Base-by-base conservation (phyloP, 1,284 basidiomycete genomes). In the Crepidotus sp. region DNA sequence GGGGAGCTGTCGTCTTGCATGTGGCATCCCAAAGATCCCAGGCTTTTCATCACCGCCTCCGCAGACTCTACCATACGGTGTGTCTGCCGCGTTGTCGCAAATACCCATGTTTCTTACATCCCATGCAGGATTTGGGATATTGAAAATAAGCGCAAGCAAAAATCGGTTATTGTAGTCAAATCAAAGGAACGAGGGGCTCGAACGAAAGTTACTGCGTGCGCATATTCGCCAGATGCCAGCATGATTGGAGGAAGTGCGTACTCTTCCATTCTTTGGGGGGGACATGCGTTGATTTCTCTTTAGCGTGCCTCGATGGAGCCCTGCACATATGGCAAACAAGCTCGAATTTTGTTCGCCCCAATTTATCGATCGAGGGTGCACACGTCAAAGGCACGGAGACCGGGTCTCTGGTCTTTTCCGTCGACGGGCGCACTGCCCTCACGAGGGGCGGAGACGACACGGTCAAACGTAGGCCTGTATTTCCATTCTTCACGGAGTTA, bases 161-260 rank as follows among this genome's bases (percentile, higher is more conserved):
- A 92, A 66, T 77, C 80, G 0, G 90, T 97, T 26, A 93, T 98
- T 54, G 92, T 97, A 8, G 86, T 97, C 54, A 95, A 94, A 64
- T 94, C 90, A 14, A 97, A 95, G 61, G 91, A 95, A 54, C 74
- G 94, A 38, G 96, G 96, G n/a, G 84, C 89, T 13, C 75, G 93
- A 52, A 98, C 95, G 9, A 93, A 92, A 59, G 84, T 98, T 11
- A 89, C 86, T 4, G 65, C 84, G 4, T 94, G 91, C 58, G 77
- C 78, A 15, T 96, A 92, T 66, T 90, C 86, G 38, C 74, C 74
- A 11, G 92, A 97, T 63, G 93, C 87, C 24, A 82, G 74, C 53
- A 65, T 83, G 54, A 91, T 97, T 53, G 85, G 83, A 42, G 91
- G 84, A 53, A 86, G 92, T 91, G 57, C 55, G 83, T 66, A 34